Evolutionary conservation across 805 yeast genomes (phyloP), one percentile per base, ranked within the genome.

Genomic region (Torulaspora microellipsoides): DNA sequence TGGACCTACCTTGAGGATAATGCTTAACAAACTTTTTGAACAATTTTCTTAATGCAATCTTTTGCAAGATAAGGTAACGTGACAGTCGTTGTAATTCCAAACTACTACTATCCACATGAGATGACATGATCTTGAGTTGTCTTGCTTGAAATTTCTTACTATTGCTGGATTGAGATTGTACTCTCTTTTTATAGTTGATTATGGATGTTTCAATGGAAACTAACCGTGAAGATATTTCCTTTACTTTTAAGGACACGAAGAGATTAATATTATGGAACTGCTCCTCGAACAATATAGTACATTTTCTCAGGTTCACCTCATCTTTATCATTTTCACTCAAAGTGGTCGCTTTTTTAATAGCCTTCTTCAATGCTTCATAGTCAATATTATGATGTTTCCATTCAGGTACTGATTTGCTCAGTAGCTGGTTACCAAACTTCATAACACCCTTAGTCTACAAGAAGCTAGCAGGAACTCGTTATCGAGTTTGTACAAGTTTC

Each of bases 311-410:
- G 31, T 52, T 43, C 11, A 27, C 35, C 8, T 12, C 39, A 35
- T 40, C 46, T 6, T 20, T 38, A 28, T 40, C 43, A 15, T 27
- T 45, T 8, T 15, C 29, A 10, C 37, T 28, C 13, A 12, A 15
- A n/a, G 52, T 45, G 1, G 91, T 83, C 8, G 81, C 78, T 15
- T 63, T 59, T 54, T 81, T 75, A 46, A 90, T 86, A 35, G 75
- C 71, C 4, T 66, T 65, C 64, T 89, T 90, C 45, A 90, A 62
- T 30, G 80, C 85, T 52, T 87, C 83, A 65, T 90, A 90, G 57
- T 87, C 89, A 32, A 90, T 72, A 62, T 90, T 88, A 65, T 86
- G 83, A 48, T 78, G 76, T 55, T 77, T 76, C 97, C 98, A 90
- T 67, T 86, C 93, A 1, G 90, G 88, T 17, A 88, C 84, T 10